phyloP scores from a whole-genome alignment of 805 yeast species.

The Zygosaccharomyces pseudorouxii region DNA sequence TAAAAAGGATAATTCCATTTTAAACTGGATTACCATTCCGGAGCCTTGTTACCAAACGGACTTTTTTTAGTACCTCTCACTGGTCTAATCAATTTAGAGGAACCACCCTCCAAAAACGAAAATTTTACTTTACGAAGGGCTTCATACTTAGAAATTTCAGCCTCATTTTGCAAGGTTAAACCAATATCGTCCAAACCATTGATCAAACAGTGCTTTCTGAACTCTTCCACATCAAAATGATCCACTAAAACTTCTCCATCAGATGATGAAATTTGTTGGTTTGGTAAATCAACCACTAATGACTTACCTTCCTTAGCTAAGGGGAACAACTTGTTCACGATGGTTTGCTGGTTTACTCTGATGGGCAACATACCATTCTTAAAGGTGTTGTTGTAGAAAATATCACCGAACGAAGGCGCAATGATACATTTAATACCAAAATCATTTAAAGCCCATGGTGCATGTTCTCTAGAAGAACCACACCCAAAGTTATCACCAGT shows the following conservation, averaged over 20 bases:
- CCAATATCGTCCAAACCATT: slow-evolving; percentile 98
- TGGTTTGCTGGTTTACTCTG: slow-evolving; percentile 76
- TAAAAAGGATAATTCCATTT: neutral
- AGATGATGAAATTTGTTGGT: slow-evolving; percentile 68
- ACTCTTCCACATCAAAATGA: slow-evolving; percentile 80
- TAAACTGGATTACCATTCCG: slow-evolving; percentile 55
- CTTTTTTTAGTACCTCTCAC: slow-evolving; percentile 64
- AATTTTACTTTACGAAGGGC: slow-evolving; percentile 68
- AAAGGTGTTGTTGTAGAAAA: slow-evolving; percentile 94
- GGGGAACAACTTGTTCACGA: slow-evolving; percentile 68
- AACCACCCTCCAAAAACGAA: slow-evolving; percentile 89
- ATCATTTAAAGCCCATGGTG: slow-evolving; percentile 98
- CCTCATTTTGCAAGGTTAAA: slow-evolving; percentile 85
- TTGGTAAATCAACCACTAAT: slow-evolving; percentile 78
- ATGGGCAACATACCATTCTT: slow-evolving; percentile 94
- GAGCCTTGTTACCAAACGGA: slow-evolving; percentile 59
- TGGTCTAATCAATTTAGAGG: slow-evolving; percentile 58
- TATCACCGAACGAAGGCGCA: slow-evolving; percentile 98
- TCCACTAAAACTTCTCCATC: slow-evolving; percentile 72
- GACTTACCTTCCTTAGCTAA: slow-evolving; percentile 65
- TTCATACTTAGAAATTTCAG: slow-evolving; percentile 69
- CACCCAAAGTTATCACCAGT: slow-evolving; percentile 98
- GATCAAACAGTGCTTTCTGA: slow-evolving; percentile 90
- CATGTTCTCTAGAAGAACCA: slow-evolving; percentile 98
- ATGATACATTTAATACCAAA: slow-evolving; percentile 94